phyloP scores from a whole-genome alignment of 495 filamentous ascomycete genomes.

The Penicillium riverlandense region DNA sequence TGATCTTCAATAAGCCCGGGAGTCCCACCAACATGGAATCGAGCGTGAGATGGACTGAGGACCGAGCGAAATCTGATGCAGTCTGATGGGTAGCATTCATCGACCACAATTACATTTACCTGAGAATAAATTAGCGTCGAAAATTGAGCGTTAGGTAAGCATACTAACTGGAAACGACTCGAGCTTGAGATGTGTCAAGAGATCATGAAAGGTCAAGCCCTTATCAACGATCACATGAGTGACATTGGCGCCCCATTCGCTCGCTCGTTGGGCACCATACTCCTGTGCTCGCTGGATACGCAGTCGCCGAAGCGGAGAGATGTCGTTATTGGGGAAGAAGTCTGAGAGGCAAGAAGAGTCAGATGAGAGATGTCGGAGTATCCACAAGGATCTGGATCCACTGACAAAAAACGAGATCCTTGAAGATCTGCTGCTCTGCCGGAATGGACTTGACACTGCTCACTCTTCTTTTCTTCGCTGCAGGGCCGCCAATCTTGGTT shows the following conservation, averaged over 20 bases:
- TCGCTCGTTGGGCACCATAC: conserved; percentile 64
- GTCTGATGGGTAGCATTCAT: conserved; percentile 72
- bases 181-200: conserved; percentile 53
- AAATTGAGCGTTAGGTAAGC: conserved; percentile 6
- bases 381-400: neutral
- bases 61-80: conserved; percentile 59
- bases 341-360: conserved; percentile 25
- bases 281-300: conserved; percentile 70
- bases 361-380: neutral
- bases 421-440: conserved; percentile 59
- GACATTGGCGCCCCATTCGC: conserved; percentile 42
- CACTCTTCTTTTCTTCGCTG: conserved; percentile 20
- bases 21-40: conserved; percentile 51
- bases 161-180: conserved; percentile 39
- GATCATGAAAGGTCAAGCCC: conserved; percentile 52
- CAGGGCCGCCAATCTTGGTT: conserved; percentile 4
- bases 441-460: conserved; percentile 37
- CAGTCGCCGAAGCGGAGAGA: conserved; percentile 54
- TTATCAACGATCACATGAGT: conserved; percentile 82
- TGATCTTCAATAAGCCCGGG: conserved; percentile 5
- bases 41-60: conserved; percentile 48
- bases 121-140: conserved; percentile 25
- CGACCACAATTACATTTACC: conserved; percentile 53
- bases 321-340: conserved; percentile 77
- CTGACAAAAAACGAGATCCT: conserved; percentile 54